Evolutionary conservation across 495 filamentous ascomycete species (phyloP), one percentile per base, ranked within the genome.

Genomic region (Glutinoglossum americanum): DNA sequence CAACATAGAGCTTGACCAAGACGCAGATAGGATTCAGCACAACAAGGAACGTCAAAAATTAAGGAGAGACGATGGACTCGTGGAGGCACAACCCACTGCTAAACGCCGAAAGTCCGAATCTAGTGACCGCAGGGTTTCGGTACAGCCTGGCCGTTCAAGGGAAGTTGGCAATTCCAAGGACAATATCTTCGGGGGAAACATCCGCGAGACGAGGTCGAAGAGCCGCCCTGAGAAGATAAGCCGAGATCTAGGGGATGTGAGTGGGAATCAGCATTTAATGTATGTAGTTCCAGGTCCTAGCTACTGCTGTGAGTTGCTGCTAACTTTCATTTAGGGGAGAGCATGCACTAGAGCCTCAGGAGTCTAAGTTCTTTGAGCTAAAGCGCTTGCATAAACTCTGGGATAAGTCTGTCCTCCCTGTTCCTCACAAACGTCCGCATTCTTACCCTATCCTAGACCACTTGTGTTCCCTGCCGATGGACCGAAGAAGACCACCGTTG

Each of bases 401-500:
- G 54, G 23, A 56, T 30, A 39, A 25, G 54, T 39, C 2, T 8
- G 54, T 56, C 10, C 32, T 13, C 17, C 32, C 32, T 1, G 19
- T 21, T 23, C 27, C 26, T 7, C 17, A 8, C 17, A 13, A 39
- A 39, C 11, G 10, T 19, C 19, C 1, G 11, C 19, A 27, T 28
- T 32, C 32, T 56, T 39, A 56, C 5, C 2, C 1, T 27, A 39
- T 23, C 2, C 41, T 62, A 77, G 77, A 25, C 74, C 88, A 11
- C 70, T 97, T 21, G 72, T 83, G 1, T 92, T 83, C 64, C 85
- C 86, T 5, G 71, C 70, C 35, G 71, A 70, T 47, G 87, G 84
- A 5, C 80, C 79, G 60, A 82, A 80, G 60, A 81, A 81, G 60
- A 79, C 84, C 19, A 82, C 80, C 25, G 85, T 97, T 15, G 80